Percentiles rank a stretch among this genome's conserved stretches.
phyloP scores from a whole-genome alignment of 2,329 filamentous ascomycete species.

The Nigrospora oryzae region DNA sequence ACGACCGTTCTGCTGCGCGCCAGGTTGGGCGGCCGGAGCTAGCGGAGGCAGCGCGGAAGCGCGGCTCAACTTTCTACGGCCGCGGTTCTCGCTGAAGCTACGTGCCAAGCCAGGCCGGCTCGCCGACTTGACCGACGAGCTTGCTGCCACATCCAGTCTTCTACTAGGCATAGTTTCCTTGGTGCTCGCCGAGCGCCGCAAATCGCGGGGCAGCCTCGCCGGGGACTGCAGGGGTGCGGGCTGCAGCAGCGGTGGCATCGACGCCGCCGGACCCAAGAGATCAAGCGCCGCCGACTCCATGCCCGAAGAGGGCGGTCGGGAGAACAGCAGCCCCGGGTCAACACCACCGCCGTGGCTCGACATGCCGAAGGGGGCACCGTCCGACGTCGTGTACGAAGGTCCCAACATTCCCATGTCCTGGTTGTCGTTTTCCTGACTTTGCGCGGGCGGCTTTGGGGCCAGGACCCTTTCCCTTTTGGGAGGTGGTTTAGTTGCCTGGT shows the following conservation, averaged over 20 bases:
- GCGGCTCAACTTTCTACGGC: slow-evolving; percentile 32
- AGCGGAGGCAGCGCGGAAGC: slow-evolving; percentile 32
- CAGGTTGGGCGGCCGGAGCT: slow-evolving; percentile 34
- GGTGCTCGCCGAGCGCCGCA: slow-evolving; percentile 36
- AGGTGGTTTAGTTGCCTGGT: slow-evolving; percentile 26
- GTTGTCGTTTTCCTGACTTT: slow-evolving; percentile 28
- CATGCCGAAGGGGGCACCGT: slow-evolving; percentile 44
- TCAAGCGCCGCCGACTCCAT: slow-evolving; percentile 30
- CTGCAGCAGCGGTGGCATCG: slow-evolving; percentile 17
- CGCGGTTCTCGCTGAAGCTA: slow-evolving; percentile 45
- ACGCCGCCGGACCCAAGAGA: slow-evolving; percentile 17
- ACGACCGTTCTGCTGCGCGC: slow-evolving; percentile 18
- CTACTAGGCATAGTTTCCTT: slow-evolving; percentile 34
- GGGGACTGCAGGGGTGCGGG: slow-evolving; percentile 15
- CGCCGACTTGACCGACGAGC: slow-evolving; percentile 43
- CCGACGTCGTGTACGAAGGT: slow-evolving; percentile 30
- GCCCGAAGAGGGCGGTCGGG: slow-evolving; percentile 37
- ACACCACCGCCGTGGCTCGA: slow-evolving; percentile 39
- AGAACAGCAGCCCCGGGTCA: slow-evolving; percentile 51
- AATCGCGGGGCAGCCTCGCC: slow-evolving; percentile 16
- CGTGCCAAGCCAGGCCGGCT: slow-evolving; percentile 40
- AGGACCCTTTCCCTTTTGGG: slow-evolving; percentile 34
- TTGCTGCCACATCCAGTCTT: slow-evolving; percentile 30
- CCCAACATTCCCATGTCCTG: slow-evolving; percentile 28
- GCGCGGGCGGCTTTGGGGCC: slow-evolving; percentile 40